Evolutionary conservation across 805 yeast species (phyloP).

Genomic region (Blastobotrys peoriensis): DNA sequence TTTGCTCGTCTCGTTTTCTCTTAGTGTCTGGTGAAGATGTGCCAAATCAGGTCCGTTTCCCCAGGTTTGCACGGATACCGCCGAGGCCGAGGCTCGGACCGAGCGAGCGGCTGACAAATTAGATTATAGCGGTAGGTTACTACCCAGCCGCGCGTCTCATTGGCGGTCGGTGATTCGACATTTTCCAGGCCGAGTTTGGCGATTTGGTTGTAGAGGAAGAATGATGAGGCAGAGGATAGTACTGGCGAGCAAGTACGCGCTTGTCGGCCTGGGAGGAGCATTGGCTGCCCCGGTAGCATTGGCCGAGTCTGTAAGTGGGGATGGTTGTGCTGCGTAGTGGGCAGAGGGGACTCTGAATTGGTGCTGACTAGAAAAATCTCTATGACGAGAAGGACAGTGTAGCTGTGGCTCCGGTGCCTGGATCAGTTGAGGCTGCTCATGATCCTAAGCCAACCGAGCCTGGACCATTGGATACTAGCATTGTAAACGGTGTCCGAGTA

Average conservation of each 20-base stretch:
- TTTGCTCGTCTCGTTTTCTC: not conserved
- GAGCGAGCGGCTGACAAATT: no score
- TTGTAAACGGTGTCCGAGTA: slow-evolving; percentile 52
- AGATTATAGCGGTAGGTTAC: no score
- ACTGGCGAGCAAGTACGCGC: not conserved
- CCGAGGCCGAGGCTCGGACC: no score
- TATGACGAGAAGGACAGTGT: slow-evolving; percentile 24
- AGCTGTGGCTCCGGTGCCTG: slow-evolving; percentile 25
- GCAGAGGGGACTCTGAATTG: no score
- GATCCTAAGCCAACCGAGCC: slow-evolving; percentile 13
- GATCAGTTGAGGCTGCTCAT: slow-evolving; percentile 19
- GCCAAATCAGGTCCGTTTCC: no score
- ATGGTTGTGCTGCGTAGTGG: no score
- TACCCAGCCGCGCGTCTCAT: no score
- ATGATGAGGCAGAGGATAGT: not conserved
- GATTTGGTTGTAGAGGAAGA: no score
- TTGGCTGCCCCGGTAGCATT: not conserved
- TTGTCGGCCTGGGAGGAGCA: not conserved
- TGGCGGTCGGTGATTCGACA: no score
- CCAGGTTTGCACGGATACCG: no score
- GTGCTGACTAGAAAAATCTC: slow-evolving; percentile 5
- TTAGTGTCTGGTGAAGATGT: no score
- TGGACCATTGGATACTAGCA: slow-evolving; percentile 19
- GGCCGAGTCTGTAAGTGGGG: not conserved
- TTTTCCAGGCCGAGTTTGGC: no score